Percentiles rank a stretch among this genome's conserved stretches.
Evolutionary conservation across 176 grass and related monocot genomes (phyloP).

Genomic region (barley (Hordeum vulgare)): DNA sequence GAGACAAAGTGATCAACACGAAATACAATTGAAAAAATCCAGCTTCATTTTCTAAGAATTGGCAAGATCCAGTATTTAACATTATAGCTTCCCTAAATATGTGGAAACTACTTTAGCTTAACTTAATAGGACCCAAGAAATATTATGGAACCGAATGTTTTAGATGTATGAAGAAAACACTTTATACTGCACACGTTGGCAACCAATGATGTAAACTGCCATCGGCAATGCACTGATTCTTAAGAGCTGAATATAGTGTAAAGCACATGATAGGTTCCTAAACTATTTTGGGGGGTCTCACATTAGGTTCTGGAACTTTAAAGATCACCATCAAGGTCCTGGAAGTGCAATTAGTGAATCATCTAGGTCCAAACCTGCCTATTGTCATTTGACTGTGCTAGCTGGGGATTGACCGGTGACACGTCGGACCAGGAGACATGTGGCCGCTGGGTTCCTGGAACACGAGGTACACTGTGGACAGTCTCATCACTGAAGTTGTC

Average conservation of each 20-base stretch:
- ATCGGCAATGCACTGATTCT: not conserved
- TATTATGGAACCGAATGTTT: not conserved
- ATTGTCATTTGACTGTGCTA: too few species aligned
- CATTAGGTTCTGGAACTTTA: not conserved
- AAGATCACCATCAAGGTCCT: not conserved
- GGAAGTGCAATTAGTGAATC: not conserved
- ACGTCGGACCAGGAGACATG: not conserved
- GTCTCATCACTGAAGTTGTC: not conserved
- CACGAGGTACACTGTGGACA: not conserved
- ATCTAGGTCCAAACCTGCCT: not conserved
- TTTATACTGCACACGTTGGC: not conserved
- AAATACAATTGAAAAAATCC: not conserved
- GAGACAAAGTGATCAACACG: conserved; percentile 12
- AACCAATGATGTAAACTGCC: not conserved
- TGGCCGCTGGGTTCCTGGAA: not conserved
- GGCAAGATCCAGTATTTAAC: not conserved
- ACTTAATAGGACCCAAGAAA: not conserved
- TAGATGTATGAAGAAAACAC: not conserved
- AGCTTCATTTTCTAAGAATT: not conserved
- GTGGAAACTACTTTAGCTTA: not conserved
- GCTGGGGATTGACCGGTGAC: not conserved
- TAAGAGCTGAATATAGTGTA: not conserved
- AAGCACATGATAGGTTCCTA: not conserved
- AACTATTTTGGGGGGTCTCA: not conserved
- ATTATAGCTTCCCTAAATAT: not conserved